Conservation (phyloP, 75 land plant species). For the Selaginella moellendorffii region DNA sequence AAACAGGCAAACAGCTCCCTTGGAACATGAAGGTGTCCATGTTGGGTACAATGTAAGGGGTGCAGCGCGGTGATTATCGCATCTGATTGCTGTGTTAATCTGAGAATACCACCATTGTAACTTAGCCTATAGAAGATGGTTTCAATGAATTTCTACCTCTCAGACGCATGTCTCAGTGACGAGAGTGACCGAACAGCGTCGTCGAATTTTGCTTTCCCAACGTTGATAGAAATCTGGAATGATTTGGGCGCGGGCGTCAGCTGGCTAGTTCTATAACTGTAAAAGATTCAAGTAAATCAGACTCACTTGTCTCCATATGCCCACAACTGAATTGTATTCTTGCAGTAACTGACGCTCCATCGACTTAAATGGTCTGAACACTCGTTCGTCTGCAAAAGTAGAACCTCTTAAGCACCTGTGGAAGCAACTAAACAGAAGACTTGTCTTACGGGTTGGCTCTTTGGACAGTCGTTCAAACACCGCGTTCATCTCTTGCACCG, state of each 20-base stretch:
- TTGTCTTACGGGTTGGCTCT: constrained; percentile 89
- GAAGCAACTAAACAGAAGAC: constrained; percentile 31
- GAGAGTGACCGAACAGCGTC: neutral
- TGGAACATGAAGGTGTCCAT: constrained; percentile 39
- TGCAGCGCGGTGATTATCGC: constrained; percentile 54
- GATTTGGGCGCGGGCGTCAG: too few relatives aligned
- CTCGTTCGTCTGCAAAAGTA: constrained; percentile 32
- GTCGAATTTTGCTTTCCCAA: neutral
- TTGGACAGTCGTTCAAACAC: constrained; percentile 50
- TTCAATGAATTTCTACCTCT: neutral
- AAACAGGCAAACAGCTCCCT: constrained; percentile 32
- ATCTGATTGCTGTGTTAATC: constrained; percentile 49
- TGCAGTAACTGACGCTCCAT: constrained; percentile 52
- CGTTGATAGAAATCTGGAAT: neutral
- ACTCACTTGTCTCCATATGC: constrained; percentile 87
- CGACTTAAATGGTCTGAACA: constrained; percentile 52
- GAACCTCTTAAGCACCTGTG: neutral
- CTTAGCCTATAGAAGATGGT: too few relatives aligned
- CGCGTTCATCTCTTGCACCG: constrained; percentile 55
- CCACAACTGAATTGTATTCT: constrained; percentile 62
- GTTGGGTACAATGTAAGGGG: constrained; percentile 69
- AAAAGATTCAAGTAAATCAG: neutral
- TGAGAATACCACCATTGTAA: too few relatives aligned
- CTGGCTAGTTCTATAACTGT: neutral
- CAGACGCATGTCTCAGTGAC: constrained; percentile 1